phyloP scores from a whole-genome alignment of 225 moss, liverwort and hornwort genomes.

The Pleurozium schreberi region DNA sequence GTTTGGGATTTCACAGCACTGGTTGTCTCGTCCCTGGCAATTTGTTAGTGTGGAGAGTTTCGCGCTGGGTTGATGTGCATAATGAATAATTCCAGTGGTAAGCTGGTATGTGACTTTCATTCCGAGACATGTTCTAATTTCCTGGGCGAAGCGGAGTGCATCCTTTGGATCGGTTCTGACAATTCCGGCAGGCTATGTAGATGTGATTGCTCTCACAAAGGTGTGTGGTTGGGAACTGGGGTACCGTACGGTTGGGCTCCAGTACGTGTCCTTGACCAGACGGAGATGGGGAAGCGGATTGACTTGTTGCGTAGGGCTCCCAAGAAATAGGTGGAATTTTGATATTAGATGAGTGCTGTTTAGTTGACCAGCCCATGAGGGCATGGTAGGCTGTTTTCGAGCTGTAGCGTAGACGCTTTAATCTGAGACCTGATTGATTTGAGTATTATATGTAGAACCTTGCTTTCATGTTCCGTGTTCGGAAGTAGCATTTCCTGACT shows the following conservation, averaged over 20 bases:
- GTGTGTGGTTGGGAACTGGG: background rate
- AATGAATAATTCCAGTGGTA: background rate
- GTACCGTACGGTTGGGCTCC: background rate
- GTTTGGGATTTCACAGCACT: conserved; percentile 10
- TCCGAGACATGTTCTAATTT: background rate
- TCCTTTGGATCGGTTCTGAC: background rate
- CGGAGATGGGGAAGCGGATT: background rate
- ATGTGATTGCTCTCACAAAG: background rate
- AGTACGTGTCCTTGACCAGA: background rate
- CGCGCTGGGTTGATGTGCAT: background rate
- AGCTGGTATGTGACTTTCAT: background rate
- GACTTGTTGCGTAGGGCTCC: background rate
- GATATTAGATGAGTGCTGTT: background rate
- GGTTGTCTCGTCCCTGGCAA: background rate
- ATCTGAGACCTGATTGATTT: background rate
- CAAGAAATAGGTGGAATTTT: background rate
- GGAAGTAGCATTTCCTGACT: background rate
- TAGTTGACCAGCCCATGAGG: background rate
- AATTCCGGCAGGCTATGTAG: background rate
- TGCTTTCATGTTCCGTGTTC: background rate
- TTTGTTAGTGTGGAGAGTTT: background rate
- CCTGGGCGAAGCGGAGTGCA: background rate
- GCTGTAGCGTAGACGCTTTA: background rate
- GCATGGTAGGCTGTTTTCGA: background rate
- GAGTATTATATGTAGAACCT: background rate